Evolutionary conservation across 495 filamentous ascomycete species (phyloP), one percentile per base, ranked within the genome.

Genomic region (Neurospora intermedia): DNA sequence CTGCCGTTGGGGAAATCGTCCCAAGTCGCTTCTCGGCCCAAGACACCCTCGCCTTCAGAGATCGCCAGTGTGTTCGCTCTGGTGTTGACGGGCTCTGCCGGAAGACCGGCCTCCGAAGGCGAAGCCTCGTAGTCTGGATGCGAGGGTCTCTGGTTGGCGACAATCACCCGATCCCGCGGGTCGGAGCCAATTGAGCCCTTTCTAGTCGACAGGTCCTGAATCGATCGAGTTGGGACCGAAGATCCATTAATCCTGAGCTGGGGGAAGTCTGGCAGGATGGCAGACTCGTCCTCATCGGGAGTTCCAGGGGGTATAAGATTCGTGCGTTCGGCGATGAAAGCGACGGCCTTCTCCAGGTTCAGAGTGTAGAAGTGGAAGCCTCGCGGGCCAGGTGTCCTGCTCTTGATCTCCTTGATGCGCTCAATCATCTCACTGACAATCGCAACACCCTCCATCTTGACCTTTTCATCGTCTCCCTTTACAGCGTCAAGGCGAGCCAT

Each of bases 281-380:
- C 88, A 35, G 85, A 78, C 59, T 72, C 72, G 41, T 73, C 79
- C 43, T 77, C 78, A 18, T 79, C 78, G 39, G 83, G 84, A 3
- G 86, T 83, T 40, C 82, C 83, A 1, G 85, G 82, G 13, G 91
- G 91, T 71, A 98, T 96, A 31, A 99, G 88, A n/a, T 92, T 84
- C 62, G 90, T 92, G 59, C 91, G 84, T 83, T 98, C 95, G 6
- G 98, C 82, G 71, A 99, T 93, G 77, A 97, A 97, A 0, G 94
- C 91, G 5, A 99, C 93, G 2, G 93, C 93, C 81, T 99, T 99
- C 79, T 99, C 96, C 13, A 99, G 85, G 81, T 99, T 99, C 42
- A 99, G 83, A 0, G 96, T 98, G 76, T 97, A 99, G 83, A 99
- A 99, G 77, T 99, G 96, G 83, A 97, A 98, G 16, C 96, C 96